Percentiles rank a stretch among this genome's conserved stretches.
Conservation (phyloP, 352 stramenopile genomes). For the Phytophthora agathidicida region DNA sequence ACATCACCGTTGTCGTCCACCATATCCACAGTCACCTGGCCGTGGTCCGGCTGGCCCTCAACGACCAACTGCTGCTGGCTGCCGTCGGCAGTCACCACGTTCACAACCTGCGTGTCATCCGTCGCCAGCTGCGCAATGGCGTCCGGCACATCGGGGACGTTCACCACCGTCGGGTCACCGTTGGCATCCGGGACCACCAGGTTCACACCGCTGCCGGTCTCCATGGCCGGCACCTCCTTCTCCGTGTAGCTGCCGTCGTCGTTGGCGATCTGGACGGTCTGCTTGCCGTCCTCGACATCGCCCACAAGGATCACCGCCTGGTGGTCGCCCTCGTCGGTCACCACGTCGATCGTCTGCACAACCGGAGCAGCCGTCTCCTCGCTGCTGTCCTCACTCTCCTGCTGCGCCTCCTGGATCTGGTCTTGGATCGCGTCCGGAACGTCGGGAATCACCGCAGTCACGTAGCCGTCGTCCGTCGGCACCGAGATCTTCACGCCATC, state of each 20-base stretch:
- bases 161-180: too few relatives aligned
- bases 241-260: background rate
- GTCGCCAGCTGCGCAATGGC: too few relatives aligned
- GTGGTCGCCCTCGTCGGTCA: background rate
- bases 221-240: background rate
- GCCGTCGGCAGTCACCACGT: too few relatives aligned
- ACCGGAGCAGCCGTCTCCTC: background rate
- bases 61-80: too few relatives aligned
- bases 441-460: too few relatives aligned
- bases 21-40: too few relatives aligned
- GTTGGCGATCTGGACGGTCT: constrained; percentile 1
- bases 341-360: background rate
- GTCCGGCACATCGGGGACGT: too few relatives aligned
- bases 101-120: too few relatives aligned
- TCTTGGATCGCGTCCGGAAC: constrained; percentile 1
- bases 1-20: too few relatives aligned
- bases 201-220: background rate
- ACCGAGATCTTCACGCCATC: background rate
- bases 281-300: background rate
- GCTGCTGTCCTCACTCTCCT: background rate
- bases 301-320: background rate
- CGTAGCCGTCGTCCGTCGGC: background rate
- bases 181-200: background rate
- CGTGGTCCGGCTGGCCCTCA: too few relatives aligned
- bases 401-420: background rate